phyloP scores from a whole-genome alignment of 306 rosid genomes.

The Trifolium subterraneum region DNA sequence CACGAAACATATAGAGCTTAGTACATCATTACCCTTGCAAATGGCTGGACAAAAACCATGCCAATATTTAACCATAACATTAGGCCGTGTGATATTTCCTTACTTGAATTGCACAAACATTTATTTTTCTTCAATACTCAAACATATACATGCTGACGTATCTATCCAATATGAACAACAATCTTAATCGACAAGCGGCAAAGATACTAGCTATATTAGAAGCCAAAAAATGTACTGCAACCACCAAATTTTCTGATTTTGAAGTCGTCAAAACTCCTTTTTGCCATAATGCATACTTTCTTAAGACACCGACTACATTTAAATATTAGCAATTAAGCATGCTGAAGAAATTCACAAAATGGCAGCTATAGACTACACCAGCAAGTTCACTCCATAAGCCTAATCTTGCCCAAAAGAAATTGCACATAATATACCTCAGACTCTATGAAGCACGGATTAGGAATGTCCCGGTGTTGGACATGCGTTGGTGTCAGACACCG shows the following conservation, averaged over 20 bases:
- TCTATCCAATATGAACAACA: conserved; percentile 15
- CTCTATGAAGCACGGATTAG: too few relatives aligned
- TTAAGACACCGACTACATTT: too few relatives aligned
- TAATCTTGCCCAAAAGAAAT: conserved; percentile 22
- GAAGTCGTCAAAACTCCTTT: conserved; percentile 26
- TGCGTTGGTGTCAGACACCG: too few relatives aligned
- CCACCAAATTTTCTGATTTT: conserved; percentile 23
- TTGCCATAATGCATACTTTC: too few relatives aligned
- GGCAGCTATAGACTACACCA: conserved; percentile 36
- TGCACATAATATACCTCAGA: background rate
- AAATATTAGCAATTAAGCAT: conserved; percentile 14
- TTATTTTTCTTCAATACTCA: conserved; percentile 5
- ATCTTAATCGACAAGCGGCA: conserved; percentile 12
- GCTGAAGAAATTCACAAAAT: conserved; percentile 39
- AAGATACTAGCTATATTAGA: conserved; percentile 6
- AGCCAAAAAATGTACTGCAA: conserved; percentile 13
- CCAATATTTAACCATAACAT: conserved; percentile 28
- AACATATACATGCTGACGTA: background rate
- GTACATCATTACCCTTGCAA: background rate
- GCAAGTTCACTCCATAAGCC: conserved; percentile 4
- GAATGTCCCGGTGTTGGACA: too few relatives aligned
- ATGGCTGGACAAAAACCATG: conserved; percentile 18
- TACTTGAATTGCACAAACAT: conserved; percentile 36
- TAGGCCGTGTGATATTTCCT: conserved; percentile 6
- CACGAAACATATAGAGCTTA: background rate